Conservation (phyloP, 1,139 yeast species). For the Saccharomyces hybrid region DNA sequence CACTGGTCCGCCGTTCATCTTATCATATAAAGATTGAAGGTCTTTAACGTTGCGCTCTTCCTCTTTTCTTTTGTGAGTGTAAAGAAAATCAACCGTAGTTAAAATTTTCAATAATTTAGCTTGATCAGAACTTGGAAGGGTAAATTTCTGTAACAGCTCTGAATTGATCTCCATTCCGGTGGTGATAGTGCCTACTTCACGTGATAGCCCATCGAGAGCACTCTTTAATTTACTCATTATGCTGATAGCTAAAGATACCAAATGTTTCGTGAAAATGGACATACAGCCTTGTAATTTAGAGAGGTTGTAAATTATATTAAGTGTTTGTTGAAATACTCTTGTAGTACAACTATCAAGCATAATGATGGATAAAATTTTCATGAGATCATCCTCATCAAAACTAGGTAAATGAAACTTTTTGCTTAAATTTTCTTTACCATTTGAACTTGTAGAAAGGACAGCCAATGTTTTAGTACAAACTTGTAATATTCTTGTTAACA, state of each 20-base stretch:
- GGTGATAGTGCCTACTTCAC: constrained; percentile 37
- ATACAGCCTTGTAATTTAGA: constrained; percentile 57
- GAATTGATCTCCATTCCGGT: constrained; percentile 44
- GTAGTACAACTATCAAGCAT: constrained; percentile 85
- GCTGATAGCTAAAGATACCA: constrained; percentile 57
- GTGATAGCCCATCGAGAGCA: constrained; percentile 49
- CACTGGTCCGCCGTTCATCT: constrained; percentile 63
- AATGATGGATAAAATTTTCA: constrained; percentile 58
- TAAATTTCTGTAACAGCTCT: constrained; percentile 56
- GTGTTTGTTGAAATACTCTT: constrained; percentile 76
- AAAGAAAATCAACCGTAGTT: constrained; percentile 83
- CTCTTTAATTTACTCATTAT: constrained; percentile 51
- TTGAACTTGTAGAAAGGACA: constrained; percentile 37
- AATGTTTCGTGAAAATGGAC: constrained; percentile 57
- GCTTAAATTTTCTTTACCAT: constrained; percentile 19
- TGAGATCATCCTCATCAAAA: constrained; percentile 57
- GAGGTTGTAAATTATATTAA: constrained; percentile 76
- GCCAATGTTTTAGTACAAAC: constrained; percentile 69
- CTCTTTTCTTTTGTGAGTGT: constrained; percentile 33
- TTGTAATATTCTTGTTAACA: constrained; percentile 66
- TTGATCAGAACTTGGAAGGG: constrained; percentile 79
- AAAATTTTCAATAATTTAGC: constrained; percentile 76
- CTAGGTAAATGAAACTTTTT: constrained; percentile 50
- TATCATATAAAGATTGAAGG: constrained; percentile 55
- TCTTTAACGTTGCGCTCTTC: constrained; percentile 25